phyloP scores from a whole-genome alignment of 2,329 filamentous ascomycete species.

The Stemphylium lycopersici region DNA sequence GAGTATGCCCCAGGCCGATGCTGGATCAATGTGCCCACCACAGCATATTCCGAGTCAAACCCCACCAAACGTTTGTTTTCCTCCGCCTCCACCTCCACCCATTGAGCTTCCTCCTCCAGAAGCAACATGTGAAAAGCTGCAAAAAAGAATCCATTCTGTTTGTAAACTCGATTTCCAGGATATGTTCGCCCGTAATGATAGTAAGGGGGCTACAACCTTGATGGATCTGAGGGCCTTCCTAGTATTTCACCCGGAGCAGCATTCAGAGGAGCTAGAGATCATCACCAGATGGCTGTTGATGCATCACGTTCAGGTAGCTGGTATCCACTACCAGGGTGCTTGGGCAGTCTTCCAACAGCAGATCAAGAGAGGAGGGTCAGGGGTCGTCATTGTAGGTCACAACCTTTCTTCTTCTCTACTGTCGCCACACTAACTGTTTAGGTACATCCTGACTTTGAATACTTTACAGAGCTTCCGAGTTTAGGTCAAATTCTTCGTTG shows the following conservation, averaged over 20 bases:
- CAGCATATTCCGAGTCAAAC: not conserved
- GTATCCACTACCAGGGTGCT: constrained; percentile 28
- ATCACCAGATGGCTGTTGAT: constrained; percentile 41
- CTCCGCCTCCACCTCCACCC: constrained; percentile 1
- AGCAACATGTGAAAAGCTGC: constrained; percentile 17
- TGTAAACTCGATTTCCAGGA: constrained; percentile 29
- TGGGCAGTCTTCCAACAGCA: constrained; percentile 37
- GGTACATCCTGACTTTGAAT: constrained; percentile 42
- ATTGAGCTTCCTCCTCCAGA: not conserved
- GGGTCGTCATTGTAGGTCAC: constrained; percentile 34
- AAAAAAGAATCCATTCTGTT: constrained; percentile 21
- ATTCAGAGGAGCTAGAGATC: constrained; percentile 37
- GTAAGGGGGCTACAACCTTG: constrained; percentile 1
- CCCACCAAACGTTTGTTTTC: not conserved
- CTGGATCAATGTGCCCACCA: not conserved
- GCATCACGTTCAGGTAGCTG: constrained; percentile 37
- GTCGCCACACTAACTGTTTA: constrained; percentile 15
- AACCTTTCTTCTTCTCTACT: not conserved
- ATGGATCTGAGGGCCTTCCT: constrained; percentile 36
- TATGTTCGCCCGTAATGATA: constrained; percentile 30
- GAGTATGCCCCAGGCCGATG: not conserved
- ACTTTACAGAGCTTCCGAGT: constrained; percentile 38
- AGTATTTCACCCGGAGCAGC: constrained; percentile 35
- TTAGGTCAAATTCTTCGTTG: constrained; percentile 42
- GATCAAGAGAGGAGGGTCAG: constrained; percentile 25